Evolutionary conservation across 2,329 filamentous ascomycete genomes (phyloP).

Genomic region (Saccharata proteae): DNA sequence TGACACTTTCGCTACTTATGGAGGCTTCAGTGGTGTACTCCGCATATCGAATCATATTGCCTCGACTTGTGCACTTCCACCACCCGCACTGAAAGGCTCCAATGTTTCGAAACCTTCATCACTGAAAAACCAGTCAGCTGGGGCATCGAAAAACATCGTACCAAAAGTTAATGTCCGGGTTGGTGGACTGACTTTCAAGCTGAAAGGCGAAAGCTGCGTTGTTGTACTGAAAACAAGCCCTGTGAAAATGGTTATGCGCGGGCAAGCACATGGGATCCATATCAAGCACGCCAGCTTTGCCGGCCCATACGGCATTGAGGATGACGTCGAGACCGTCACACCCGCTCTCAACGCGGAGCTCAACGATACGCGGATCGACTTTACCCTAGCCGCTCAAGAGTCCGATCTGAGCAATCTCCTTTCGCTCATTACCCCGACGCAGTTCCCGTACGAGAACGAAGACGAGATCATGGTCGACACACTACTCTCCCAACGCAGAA

Average conservation of each 20-base stretch:
- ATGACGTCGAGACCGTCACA: slow-evolving; percentile 34
- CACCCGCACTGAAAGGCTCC: too few relatives aligned
- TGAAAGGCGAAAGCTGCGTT: slow-evolving; percentile 68
- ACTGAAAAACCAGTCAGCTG: slow-evolving; percentile 35
- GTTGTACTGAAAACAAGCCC: slow-evolving; percentile 66
- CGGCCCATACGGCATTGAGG: slow-evolving; percentile 40
- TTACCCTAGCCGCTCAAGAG: slow-evolving; percentile 60
- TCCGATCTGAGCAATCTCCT: slow-evolving; percentile 71
- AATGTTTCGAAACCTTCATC: slow-evolving; percentile 20
- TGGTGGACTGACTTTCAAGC: slow-evolving; percentile 60
- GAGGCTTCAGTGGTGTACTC: slow-evolving; percentile 80
- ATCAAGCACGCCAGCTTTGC: slow-evolving; percentile 65
- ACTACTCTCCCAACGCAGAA: slow-evolving; percentile 69
- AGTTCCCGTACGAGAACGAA: slow-evolving; percentile 75
- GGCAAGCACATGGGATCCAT: slow-evolving; percentile 57
- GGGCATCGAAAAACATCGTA: too few relatives aligned
- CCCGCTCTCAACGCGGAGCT: slow-evolving; percentile 54
- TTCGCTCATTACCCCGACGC: slow-evolving; percentile 80
- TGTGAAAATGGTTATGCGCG: slow-evolving; percentile 67
- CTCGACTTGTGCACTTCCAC: slow-evolving; percentile 48
- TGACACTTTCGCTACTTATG: slow-evolving; percentile 78
- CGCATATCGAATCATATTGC: slow-evolving; percentile 78
- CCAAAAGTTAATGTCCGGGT: slow-evolving; percentile 65
- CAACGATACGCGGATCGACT: slow-evolving; percentile 58
- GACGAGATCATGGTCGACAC: slow-evolving; percentile 95